These are phyloP conservation scores for Aspergillus saccharolyticus DNA, from an alignment of 495 filamentous ascomycete species.

Conservation along the genomic window DNA sequence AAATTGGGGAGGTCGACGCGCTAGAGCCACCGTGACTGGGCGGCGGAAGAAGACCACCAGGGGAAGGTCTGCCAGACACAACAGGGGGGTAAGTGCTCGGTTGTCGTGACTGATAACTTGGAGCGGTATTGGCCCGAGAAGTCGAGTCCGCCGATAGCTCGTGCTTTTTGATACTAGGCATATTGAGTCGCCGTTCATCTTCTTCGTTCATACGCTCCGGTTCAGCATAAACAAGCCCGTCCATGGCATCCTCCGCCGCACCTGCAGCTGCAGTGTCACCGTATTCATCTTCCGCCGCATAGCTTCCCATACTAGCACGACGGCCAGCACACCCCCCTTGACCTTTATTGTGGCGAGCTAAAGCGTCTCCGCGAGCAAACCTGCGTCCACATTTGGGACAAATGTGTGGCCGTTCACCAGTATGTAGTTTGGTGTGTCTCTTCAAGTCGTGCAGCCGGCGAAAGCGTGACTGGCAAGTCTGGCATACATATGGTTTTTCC, in stretches of 20 bases:
- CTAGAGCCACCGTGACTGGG: constrained; percentile 44
- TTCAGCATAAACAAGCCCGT: constrained; percentile 65
- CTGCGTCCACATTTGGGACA: constrained; percentile 90
- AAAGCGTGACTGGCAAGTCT: constrained; percentile 84
- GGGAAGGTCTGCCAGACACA: constrained; percentile 40
- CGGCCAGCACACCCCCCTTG: constrained; percentile 93
- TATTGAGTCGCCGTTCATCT: constrained; percentile 52
- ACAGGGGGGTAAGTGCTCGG: constrained; percentile 77
- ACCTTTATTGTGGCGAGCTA: constrained; percentile 93
- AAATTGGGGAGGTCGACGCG: constrained; percentile 49
- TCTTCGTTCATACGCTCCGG: constrained; percentile 63
- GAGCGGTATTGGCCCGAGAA: constrained; percentile 41
- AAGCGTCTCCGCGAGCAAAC: constrained; percentile 91
- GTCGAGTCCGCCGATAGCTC: constrained; percentile 43
- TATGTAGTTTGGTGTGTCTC: constrained; percentile 92
- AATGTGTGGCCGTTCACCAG: constrained; percentile 89
- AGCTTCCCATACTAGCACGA: constrained; percentile 79
- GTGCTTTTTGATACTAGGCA: constrained; percentile 69
- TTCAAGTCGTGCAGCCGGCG: constrained; percentile 92
- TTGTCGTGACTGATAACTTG: constrained; percentile 54
- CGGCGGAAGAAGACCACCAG: constrained; percentile 59
- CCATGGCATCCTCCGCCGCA: constrained; percentile 69
- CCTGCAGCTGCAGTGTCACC: constrained; percentile 40
- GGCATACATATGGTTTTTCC: constrained; percentile 93
- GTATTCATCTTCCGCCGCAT: constrained; percentile 72